Base-by-base conservation (phyloP, 2,329 filamentous ascomycete species). In the Microcyclospora tardicrescens region DNA sequence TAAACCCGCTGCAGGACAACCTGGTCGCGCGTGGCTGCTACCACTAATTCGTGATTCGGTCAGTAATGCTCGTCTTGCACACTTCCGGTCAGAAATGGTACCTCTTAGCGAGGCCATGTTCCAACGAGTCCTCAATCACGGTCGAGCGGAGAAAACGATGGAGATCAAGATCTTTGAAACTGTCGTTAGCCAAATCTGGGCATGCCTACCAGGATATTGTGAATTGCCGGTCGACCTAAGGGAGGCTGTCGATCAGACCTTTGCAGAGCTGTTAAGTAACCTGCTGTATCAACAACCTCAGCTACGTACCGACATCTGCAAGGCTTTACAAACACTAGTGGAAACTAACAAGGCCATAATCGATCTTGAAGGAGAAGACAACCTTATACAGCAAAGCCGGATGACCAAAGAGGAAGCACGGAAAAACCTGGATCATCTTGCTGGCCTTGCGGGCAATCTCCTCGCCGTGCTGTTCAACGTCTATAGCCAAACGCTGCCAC, bases 141-240 rank as follows among this genome's bases (percentile, higher is more conserved):
- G 82, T 11, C 67, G 75, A 15, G 77, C 76, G 11, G 83, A 89
- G 56, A 95, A 94, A 69, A 91, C 85, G 0, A 87, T 94, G 73
- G 86, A 96, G 59, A 75, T 91, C 56, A 98, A 98, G 69, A 93
- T 98, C 42, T 98, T 91, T 58, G 89, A 98, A 64, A 96, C 91
- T 0, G 69, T 98, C 4, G 84, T 98, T 8, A 82, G 93, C 50
- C 91, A 98, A 57, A 87, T 89, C 32, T 98, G 91, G 91, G 85
- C 84, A 1, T 80, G 83, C 37, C 71, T 98, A 12, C 89, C 91
- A 0, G 91, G 91, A 1, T 98, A 95, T 65, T 96, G 91, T 59
- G 85, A 95, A 57, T 67, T 95, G 38, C 89, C 91, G 1, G 63
- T 94, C 28, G 91, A 98, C 41, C 48, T 70, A 9, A 47, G 44